phyloP scores from a whole-genome alignment of 805 yeast species.

The Maudiozyma barnettii region DNA sequence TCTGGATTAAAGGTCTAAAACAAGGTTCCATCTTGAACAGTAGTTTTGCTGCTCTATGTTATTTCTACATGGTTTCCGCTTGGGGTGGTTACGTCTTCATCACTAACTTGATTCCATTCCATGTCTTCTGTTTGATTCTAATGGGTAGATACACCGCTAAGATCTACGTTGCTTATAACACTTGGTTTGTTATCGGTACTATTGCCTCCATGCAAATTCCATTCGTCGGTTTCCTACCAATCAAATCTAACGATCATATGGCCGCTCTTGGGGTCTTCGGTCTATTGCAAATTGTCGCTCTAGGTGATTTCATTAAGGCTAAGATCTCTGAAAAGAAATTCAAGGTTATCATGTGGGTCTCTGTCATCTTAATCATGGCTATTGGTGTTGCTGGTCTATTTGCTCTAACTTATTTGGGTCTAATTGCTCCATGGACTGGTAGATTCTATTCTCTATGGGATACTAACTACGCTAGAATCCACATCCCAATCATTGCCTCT shows the following conservation, averaged over 20 bases:
- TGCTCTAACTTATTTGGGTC: conserved; percentile 77
- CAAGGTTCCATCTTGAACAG: conserved; percentile 83
- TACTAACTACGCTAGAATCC: conserved; percentile 93
- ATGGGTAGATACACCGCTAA: conserved; percentile 91
- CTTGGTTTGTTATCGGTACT: conserved; percentile 98
- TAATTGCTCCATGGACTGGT: conserved; percentile 99
- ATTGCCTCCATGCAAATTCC: conserved; percentile 98
- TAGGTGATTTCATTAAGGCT: conserved; percentile 72
- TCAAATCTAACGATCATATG: conserved; percentile 97
- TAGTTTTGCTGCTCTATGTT: conserved; percentile 72
- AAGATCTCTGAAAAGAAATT: conserved; percentile 58
- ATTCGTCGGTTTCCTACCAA: conserved; percentile 94
- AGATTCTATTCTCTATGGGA: conserved; percentile 98
- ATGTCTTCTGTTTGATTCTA: conserved; percentile 75
- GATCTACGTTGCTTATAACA: conserved; percentile 81
- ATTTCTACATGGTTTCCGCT: conserved; percentile 98
- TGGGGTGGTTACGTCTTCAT: conserved; percentile 99
- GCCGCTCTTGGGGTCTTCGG: conserved; percentile 97
- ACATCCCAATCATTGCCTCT: conserved; percentile 96
- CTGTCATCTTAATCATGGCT: conserved; percentile 44
- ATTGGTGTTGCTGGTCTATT: conserved; percentile 66
- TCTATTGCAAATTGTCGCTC: conserved; percentile 77
- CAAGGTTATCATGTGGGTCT: conserved; percentile 53
- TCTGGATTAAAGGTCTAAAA: conserved; percentile 92
- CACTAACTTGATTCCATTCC: conserved; percentile 93